Conservation (phyloP, 2,329 filamentous ascomycete genomes). For the Fusarium siculi region DNA sequence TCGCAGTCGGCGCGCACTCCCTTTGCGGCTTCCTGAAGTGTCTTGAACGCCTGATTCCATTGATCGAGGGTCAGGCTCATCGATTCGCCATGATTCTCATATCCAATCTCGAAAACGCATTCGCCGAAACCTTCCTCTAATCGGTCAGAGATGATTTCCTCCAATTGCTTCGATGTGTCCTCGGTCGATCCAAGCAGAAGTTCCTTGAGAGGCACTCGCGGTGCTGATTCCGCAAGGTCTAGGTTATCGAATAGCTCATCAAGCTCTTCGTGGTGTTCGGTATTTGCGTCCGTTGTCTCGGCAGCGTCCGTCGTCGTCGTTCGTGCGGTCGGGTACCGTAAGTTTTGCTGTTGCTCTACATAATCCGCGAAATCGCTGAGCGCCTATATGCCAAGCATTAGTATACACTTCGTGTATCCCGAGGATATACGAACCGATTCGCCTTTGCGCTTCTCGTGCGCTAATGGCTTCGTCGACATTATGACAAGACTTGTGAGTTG, state of each 20-base stretch:
- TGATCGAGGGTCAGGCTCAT: constrained; percentile 80
- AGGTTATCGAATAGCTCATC: constrained; percentile 93
- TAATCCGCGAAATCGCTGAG: constrained; percentile 98
- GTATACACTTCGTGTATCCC: not conserved
- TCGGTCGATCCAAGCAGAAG: constrained; percentile 75
- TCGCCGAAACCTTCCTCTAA: constrained; percentile 89
- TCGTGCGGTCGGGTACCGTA: constrained; percentile 66
- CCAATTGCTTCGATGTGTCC: constrained; percentile 70
- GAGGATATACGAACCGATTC: constrained; percentile 72
- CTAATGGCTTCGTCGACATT: constrained; percentile 72
- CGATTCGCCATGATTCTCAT: constrained; percentile 87
- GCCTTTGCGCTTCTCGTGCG: constrained; percentile 85
- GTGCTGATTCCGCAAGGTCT: constrained; percentile 77
- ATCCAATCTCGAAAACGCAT: constrained; percentile 89
- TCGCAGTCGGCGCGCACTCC: constrained; percentile 78
- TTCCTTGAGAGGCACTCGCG: constrained; percentile 76
- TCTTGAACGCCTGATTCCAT: constrained; percentile 77
- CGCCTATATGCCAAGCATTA: constrained; percentile 59
- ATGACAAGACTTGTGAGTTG: constrained; percentile 27
- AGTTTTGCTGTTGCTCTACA: constrained; percentile 90
- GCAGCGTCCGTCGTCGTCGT: constrained; percentile 42
- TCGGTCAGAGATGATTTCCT: constrained; percentile 72
- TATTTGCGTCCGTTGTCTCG: constrained; percentile 45
- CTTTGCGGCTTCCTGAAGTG: constrained; percentile 73
- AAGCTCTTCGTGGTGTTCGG: constrained; percentile 79